These are phyloP conservation scores for Daedalea quercina DNA, from an alignment of 768 basidiomycete species.

Conservation along the genomic window DNA sequence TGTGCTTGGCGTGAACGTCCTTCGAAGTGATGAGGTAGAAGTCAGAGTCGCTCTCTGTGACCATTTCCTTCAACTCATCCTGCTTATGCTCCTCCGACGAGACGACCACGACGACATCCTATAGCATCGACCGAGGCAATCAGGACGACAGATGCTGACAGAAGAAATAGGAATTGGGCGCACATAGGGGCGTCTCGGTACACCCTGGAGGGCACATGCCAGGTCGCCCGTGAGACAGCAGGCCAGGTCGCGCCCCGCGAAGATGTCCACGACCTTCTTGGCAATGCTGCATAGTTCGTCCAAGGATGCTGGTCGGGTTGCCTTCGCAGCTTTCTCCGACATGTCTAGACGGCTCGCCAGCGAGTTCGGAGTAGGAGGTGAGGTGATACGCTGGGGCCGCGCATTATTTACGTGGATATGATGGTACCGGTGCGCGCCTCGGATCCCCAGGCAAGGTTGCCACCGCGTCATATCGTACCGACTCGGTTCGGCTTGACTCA, in stretches of 20 bases:
- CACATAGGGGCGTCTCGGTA: conserved; percentile 16
- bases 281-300: conserved; percentile 13
- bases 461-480: too few species aligned
- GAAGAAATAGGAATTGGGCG: neutral
- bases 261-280: conserved; percentile 6
- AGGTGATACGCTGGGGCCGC: too few species aligned
- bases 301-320: neutral
- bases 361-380: neutral
- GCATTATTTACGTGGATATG: too few species aligned
- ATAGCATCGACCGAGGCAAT: neutral
- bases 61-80: conserved; percentile 34
- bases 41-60: conserved; percentile 22
- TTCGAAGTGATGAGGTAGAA: conserved; percentile 34
- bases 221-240: conserved; percentile 20
- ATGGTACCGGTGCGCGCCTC: too few species aligned
- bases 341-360: neutral
- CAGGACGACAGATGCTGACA: neutral
- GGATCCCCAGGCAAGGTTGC: too few species aligned
- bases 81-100: conserved; percentile 25
- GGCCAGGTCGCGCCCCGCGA: conserved; percentile 5
- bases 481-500: too few species aligned
- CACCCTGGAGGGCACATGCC: conserved; percentile 17
- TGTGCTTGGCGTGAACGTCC: conserved; percentile 29
- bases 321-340: neutral
- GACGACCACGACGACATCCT: conserved; percentile 45